Evolutionary conservation across 2,329 filamentous ascomycete species (phyloP), one percentile per base, ranked within the genome.

Genomic region (Cladosporium cucumerinum): DNA sequence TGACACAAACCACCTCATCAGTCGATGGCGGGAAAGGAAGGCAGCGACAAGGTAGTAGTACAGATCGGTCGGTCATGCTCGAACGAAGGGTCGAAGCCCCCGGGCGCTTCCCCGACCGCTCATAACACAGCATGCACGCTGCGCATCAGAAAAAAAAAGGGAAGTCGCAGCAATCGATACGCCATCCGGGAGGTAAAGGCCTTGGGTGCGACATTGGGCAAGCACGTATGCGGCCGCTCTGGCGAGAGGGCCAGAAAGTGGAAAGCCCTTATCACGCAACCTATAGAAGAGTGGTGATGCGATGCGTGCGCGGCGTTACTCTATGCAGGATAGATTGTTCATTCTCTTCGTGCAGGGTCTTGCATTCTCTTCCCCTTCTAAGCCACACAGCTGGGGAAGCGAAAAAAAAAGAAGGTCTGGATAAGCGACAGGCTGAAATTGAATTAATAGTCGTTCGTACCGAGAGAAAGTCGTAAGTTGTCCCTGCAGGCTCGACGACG

Each of bases 121-220:
- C 18, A n/a, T 46, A 46, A 21, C 39, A 46, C 39, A 11, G 39
- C 39, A 46, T 23, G 28, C 39, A 46, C 39, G 39, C 39, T 10
- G 39, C n/a, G 39, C 39, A 23, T 46, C 39, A 21, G 39, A 46
- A 43, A 46, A 21, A 46, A 43, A 46, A 21, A 21, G 39, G 39
- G 39, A 46, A 46, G n/a, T 46, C 39, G 39, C 39, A 46, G 39
- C 21, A 43, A 43, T 43, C 36, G 36, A 43, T 18, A n/a, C 36
- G 36, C 36, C 36, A 30, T 6, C 28, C 10, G 32, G 32, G 32
- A 34, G 32, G 32, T 7, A n/a, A n/a, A n/a, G 34, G 26, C 28
- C 28, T 55, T 30, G 52, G 54, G 32, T 57, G 32, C 54, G 54
- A 57, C 54, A 25, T 57, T 57, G 54, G 54, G 54, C 54, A 36